These are phyloP conservation scores for Xylaria sp. DNA, from an alignment of 2,329 filamentous ascomycete genomes.

Conservation along the genomic window DNA sequence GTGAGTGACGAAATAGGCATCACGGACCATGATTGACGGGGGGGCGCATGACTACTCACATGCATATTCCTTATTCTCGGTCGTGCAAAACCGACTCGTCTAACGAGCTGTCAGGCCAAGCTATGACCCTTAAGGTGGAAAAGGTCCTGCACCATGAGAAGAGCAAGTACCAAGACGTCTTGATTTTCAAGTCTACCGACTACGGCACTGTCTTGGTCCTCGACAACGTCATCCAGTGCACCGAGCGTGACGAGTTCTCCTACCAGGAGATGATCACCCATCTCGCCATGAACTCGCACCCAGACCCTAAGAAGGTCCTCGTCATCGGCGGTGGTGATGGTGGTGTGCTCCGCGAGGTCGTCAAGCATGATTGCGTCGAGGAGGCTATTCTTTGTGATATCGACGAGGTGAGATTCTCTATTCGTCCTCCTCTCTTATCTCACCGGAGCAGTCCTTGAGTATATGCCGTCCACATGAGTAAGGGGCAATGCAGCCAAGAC, in stretches of 20 bases:
- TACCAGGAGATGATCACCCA: slow-evolving; percentile 99
- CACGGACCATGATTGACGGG: not conserved
- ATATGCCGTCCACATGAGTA: not conserved
- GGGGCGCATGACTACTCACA: not conserved
- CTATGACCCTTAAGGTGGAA: slow-evolving; percentile 98
- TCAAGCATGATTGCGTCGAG: slow-evolving; percentile 98
- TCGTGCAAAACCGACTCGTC: not conserved
- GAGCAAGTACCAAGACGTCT: slow-evolving; percentile 98
- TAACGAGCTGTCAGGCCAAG: slow-evolving; percentile 73
- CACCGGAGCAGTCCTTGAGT: not conserved
- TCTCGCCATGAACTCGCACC: slow-evolving; percentile 97
- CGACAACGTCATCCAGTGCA: slow-evolving; percentile 99
- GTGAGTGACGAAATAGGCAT: slow-evolving; percentile 51
- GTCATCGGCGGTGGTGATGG: slow-evolving; percentile 98
- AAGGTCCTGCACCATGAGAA: slow-evolving; percentile 99
- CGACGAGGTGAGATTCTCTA: slow-evolving; percentile 73
- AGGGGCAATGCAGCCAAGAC: not conserved
- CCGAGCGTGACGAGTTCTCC: slow-evolving; percentile 98
- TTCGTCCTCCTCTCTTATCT: slow-evolving; percentile 56
- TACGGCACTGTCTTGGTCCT: slow-evolving; percentile 96
- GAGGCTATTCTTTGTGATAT: slow-evolving; percentile 98
- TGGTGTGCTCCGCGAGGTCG: slow-evolving; percentile 95
- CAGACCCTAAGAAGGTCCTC: slow-evolving; percentile 96
- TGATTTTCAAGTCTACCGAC: slow-evolving; percentile 98
- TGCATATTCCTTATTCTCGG: not conserved